Evolutionary conservation across 2,329 filamentous ascomycete species (phyloP).

Genomic region (Plenodomus tracheiphilus): DNA sequence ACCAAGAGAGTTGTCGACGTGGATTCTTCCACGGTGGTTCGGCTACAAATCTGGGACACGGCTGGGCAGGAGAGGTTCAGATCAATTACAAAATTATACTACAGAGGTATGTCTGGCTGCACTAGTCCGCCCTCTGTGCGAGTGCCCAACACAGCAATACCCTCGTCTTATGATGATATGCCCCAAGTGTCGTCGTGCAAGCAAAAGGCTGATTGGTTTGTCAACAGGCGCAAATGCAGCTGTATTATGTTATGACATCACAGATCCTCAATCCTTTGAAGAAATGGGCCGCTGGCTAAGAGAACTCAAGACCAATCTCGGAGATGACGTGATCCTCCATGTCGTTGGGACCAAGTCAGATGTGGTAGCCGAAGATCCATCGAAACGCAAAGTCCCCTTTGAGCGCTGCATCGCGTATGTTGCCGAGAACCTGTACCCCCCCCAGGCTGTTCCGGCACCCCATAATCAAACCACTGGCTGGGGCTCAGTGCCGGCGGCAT

Average conservation of each 20-base stretch:
- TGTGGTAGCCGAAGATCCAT: constrained; percentile 82
- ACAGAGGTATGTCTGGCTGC: constrained; percentile 58
- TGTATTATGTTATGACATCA: constrained; percentile 93
- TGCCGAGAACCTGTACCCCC: constrained; percentile 83
- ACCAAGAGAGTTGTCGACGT: constrained; percentile 72
- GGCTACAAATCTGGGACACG: constrained; percentile 96
- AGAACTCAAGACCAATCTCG: constrained; percentile 78
- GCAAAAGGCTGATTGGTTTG: too few relatives aligned
- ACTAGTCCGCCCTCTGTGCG: neutral
- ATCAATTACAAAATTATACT: constrained; percentile 93
- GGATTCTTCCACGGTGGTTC: constrained; percentile 82
- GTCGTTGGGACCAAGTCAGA: constrained; percentile 84
- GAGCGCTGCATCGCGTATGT: constrained; percentile 96
- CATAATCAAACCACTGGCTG: constrained; percentile 25
- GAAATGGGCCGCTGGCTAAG: constrained; percentile 92
- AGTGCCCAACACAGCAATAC: too few relatives aligned
- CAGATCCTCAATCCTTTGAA: constrained; percentile 78
- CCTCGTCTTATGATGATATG: too few relatives aligned
- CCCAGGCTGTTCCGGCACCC: constrained; percentile 46
- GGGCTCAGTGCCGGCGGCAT: constrained; percentile 42
- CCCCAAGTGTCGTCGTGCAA: too few relatives aligned
- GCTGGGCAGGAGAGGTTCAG: constrained; percentile 95
- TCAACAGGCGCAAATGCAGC: constrained; percentile 81
- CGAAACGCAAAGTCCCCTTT: constrained; percentile 81
- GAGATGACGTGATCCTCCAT: constrained; percentile 79